Evolutionary conservation across 108 stramenopile species (phyloP).

Genomic region (Cyclotella kingstonii): DNA sequence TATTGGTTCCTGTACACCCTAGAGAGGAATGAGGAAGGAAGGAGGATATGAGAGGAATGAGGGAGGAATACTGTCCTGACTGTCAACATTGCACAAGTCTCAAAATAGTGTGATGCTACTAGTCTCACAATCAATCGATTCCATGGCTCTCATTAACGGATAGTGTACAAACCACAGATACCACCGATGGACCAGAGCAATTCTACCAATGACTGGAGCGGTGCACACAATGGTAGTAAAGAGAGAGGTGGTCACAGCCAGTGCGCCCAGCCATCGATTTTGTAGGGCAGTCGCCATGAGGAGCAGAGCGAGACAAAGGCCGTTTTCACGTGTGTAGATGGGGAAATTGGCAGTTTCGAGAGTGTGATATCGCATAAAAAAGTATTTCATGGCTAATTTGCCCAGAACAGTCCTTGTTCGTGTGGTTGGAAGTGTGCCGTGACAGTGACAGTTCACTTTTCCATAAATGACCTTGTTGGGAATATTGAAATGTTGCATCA

Average conservation of each 20-base stretch:
- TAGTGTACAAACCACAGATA: conserved; percentile 57
- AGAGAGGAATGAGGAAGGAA: not conserved
- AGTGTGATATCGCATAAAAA: conserved; percentile 52
- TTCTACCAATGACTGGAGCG: conserved; percentile 55
- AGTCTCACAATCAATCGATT: conserved; percentile 31
- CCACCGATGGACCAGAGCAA: conserved; percentile 42
- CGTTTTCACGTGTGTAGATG: conserved; percentile 41
- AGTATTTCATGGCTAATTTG: conserved; percentile 48
- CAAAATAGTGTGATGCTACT: not conserved
- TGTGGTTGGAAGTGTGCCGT: not conserved
- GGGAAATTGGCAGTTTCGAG: conserved; percentile 63
- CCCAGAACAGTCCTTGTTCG: not conserved
- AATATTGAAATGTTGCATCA: conserved; percentile 55
- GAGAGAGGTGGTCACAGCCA: conserved; percentile 36
- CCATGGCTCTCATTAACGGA: conserved; percentile 45
- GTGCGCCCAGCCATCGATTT: not conserved
- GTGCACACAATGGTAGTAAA: conserved; percentile 49
- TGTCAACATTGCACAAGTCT: not conserved
- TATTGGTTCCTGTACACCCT: conserved; percentile 55
- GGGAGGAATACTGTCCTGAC: not conserved
- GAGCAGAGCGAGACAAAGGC: conserved; percentile 12
- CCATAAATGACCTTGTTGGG: conserved; percentile 45
- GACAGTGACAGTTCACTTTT: conserved; percentile 1
- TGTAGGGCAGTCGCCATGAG: not conserved
- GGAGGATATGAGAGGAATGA: not conserved